phyloP scores from a whole-genome alignment of 208 protist species.

The Acanthamoeba quina region DNA sequence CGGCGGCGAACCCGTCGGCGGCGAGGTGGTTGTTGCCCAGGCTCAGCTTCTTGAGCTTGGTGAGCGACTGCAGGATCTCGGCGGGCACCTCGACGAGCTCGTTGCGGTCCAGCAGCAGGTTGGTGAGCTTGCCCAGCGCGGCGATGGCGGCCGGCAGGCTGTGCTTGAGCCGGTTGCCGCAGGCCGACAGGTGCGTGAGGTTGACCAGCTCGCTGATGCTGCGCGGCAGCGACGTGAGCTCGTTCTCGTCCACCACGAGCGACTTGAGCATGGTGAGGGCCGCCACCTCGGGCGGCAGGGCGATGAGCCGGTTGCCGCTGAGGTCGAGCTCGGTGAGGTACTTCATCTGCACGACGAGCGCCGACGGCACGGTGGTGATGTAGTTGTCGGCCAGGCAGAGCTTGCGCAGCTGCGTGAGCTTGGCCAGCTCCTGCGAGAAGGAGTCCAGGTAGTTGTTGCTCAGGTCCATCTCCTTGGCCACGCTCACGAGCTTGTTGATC shows the following conservation, averaged over 20 bases:
- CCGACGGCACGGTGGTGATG: slow-evolving; percentile 28
- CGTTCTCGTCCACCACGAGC: slow-evolving; percentile 26
- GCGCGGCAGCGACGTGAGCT: background rate
- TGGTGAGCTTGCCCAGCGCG: slow-evolving; percentile 1
- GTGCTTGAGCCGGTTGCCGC: background rate
- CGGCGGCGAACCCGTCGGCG: slow-evolving; percentile 3
- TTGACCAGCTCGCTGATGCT: background rate
- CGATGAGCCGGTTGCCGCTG: slow-evolving; percentile 28
- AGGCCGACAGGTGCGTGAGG: background rate
- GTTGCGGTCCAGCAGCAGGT: background rate
- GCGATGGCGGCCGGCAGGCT: background rate
- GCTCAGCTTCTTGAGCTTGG: slow-evolving; percentile 24
- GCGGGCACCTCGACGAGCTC: background rate
- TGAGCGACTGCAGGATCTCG: background rate
- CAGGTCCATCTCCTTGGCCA: slow-evolving; percentile 35
- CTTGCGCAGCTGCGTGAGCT: slow-evolving; percentile 5
- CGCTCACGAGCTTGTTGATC: background rate
- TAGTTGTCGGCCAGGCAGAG: slow-evolving; percentile 44
- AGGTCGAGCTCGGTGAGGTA: slow-evolving; percentile 52
- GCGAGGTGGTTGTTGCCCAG: background rate
- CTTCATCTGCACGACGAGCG: slow-evolving; percentile 6
- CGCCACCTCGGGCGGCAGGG: background rate
- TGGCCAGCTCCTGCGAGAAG: slow-evolving; percentile 6
- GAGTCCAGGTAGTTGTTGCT: slow-evolving; percentile 38
- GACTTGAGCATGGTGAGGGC: slow-evolving; percentile 7